Conservation (phyloP, 305 asterid species). For the Plantago lanceolata region DNA sequence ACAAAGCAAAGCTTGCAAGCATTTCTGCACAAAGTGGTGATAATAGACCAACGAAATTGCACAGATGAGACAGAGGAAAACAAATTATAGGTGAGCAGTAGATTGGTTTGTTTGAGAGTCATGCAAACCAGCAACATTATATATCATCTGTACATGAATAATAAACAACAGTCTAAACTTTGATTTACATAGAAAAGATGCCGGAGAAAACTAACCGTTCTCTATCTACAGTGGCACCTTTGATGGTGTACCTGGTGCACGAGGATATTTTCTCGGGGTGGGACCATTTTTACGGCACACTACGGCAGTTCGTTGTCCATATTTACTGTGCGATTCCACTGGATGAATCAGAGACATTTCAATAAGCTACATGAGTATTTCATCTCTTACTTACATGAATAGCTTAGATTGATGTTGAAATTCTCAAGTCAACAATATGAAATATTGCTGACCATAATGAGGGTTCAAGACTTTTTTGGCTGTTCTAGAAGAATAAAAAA, state of each 20-base stretch:
- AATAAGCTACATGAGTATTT: conserved; percentile 8
- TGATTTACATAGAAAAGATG: not conserved
- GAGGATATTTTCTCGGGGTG: conserved; percentile 90
- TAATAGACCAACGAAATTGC: not conserved
- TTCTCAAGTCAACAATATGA: conserved; percentile 3
- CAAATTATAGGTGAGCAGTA: conserved; percentile 2
- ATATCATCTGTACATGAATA: not conserved
- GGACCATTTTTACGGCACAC: conserved; percentile 62
- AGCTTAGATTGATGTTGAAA: conserved; percentile 3
- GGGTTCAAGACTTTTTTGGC: not conserved
- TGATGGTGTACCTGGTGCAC: conserved; percentile 77
- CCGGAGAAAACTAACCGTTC: conserved; percentile 14
- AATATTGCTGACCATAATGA: not conserved
- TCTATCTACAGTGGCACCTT: conserved; percentile 59
- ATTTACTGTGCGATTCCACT: conserved; percentile 87
- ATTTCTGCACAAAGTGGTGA: not conserved
- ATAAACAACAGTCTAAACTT: conserved; percentile 5
- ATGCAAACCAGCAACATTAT: not conserved
- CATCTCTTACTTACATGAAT: conserved; percentile 5
- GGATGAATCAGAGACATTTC: conserved; percentile 28
- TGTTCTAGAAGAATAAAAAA: not conserved
- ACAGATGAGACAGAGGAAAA: conserved; percentile 13
- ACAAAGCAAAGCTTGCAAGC: not conserved
- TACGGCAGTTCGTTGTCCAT: conserved; percentile 87
- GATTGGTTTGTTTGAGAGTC: conserved; percentile 21